Base-by-base conservation (phyloP, 2,329 filamentous ascomycete genomes). In the Paecilomyces variotii region DNA sequence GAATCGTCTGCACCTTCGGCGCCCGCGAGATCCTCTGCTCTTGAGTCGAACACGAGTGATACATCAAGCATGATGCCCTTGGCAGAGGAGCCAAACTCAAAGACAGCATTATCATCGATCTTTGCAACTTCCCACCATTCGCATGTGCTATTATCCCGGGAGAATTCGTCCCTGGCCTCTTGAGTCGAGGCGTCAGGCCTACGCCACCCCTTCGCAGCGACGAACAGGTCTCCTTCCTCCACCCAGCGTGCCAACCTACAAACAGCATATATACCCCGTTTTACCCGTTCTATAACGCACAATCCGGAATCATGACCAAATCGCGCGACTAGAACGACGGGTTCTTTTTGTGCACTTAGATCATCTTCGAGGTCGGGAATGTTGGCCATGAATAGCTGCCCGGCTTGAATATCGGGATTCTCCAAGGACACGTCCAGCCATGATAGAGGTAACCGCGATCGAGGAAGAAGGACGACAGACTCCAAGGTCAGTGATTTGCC, bases 261-360 rank as follows among this genome's bases (percentile, higher is more conserved):
- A 32, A 77, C 63, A n/a, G 75, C 70, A 60, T 76, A 78, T 45
- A 77, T 67, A 2, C 70, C 70, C 51, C 57, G 61, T 57, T 76
- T 76, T 14, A 76, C 73, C 19, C 70, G 61, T 58, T 78, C 76
- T 7, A 77, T 64, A 27, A 72, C 67, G 59, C 73, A 77, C 4
- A 77, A 59, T 2, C 68, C 67, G 1, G 69, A 67, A 56, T 68
- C 68, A 25, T 63, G 61, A 4, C 63, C 45, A 27, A 72, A 62
- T 27, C 73, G 68, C 11, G 70, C 70, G 4, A 67, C 68, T 5
- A 78, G 63, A 10, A 76, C 72, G 3, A 64, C 61, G 4, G 69
- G 67, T 54, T 72, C 69, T 5, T 52, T 52, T 9, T 57, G 60
- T n/a, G 52, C 52, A 39, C 56, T 61, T 53, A 72, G 56, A n/a